These are phyloP conservation scores for Brassica rapa DNA, from an alignment of 345 rosid genomes.

Conservation along the genomic window DNA sequence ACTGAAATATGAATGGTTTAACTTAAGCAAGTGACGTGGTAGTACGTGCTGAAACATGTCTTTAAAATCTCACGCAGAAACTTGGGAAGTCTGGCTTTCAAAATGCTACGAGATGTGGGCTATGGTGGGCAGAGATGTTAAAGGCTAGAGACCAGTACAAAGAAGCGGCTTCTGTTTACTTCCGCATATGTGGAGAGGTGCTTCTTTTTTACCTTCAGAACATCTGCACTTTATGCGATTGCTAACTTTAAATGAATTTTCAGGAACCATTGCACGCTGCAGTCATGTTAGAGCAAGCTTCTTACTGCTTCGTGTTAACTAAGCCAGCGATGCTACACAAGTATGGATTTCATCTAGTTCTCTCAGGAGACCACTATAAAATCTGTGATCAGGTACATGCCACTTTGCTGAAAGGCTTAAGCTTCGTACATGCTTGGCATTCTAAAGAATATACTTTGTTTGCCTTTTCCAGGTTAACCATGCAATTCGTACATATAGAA, in stretches of 20 bases:
- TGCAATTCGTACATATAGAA: constrained; percentile 89
- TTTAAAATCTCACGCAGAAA: constrained; percentile 54
- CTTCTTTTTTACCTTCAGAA: constrained; percentile 30
- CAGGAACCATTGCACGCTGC: constrained; percentile 94
- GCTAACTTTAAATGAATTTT: constrained; percentile 33
- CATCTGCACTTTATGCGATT: background rate
- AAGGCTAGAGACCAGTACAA: constrained; percentile 80
- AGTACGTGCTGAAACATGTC: constrained; percentile 18
- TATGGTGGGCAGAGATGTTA: constrained; percentile 98
- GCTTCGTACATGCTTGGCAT: constrained; percentile 26
- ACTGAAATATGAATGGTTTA: constrained; percentile 7
- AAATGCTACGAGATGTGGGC: constrained; percentile 91
- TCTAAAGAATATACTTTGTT: constrained; percentile 28
- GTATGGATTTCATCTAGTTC: constrained; percentile 97
- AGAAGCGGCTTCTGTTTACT: constrained; percentile 94
- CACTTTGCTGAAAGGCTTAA: constrained; percentile 24
- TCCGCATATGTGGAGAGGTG: constrained; percentile 95
- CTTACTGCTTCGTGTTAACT: constrained; percentile 89
- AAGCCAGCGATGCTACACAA: constrained; percentile 90
- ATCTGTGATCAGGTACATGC: constrained; percentile 88
- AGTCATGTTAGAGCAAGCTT: constrained; percentile 99
- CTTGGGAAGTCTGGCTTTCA: constrained; percentile 73
- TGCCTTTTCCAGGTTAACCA: constrained; percentile 69
- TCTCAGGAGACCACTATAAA: constrained; percentile 92
- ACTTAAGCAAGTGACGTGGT: constrained; percentile 11